Evolutionary conservation across 352 stramenopile genomes (phyloP), one percentile per base, ranked within the genome.

Genomic region (Phytophthora chlamydospora): DNA sequence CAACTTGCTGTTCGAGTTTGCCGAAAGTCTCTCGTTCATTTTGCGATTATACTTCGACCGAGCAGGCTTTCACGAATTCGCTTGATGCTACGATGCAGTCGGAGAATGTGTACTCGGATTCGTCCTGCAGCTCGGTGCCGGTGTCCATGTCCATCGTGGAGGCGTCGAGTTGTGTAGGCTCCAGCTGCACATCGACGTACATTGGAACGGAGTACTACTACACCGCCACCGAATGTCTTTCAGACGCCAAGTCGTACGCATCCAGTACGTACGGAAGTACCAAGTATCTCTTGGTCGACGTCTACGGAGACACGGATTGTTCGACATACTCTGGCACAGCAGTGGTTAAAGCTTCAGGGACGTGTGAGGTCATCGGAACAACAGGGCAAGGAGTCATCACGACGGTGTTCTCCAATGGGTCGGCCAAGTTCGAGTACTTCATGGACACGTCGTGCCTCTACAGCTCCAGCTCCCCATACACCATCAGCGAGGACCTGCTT

Each of bases 281-380:
- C n/a, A 66, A 62, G 33, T 71, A 71, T 29, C 42, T 71, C 13
- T 41, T 71, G 14, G 33, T 66, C 5, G 48, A 71, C 21, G 36
- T 57, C 40, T 62, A 45, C 49, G 53, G 31, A 14, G 62, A 71
- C 8, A 71, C 49, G 9, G 36, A 51, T 2, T 71, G 62, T 33
- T 35, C 42, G 4, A 62, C 27, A 1, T 71, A 66, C 27, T 29
- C 42, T 7, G 62, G 42, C 17, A 71, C 62, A 11, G 62, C 49
- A n/a, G 62, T 53, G 36, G 39, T 71, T 24, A 16, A 54, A 8
- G 56, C 55, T 4, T 62, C 62, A 2, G 56, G 62, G 3, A 47
- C 36, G 1, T 71, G 62, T 31, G 62, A 71, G 39, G 47, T 61
- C 3, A 11, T 71, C 0, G 41, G 56, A 1, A 71, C 29, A 6